Evolutionary conservation across 139 green algal genomes (phyloP).

Genomic region (Micromonas commoda): DNA sequence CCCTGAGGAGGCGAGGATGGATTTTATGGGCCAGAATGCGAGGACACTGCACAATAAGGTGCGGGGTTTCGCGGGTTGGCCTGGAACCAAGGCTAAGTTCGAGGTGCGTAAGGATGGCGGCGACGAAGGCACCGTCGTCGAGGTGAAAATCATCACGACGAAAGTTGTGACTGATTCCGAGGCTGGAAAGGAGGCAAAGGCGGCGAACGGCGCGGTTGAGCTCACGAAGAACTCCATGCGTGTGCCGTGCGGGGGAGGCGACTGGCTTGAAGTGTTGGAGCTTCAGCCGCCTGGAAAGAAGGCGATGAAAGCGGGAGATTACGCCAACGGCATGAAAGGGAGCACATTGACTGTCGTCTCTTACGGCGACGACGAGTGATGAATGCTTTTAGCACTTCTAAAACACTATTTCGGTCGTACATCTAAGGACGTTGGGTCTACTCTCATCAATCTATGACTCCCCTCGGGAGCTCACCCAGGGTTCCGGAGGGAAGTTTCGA

Average conservation of each 20-base stretch:
- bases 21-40: constrained; percentile 7
- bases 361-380: background rate
- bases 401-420: background rate
- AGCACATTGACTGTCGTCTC: background rate
- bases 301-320: constrained; percentile 51
- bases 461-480: too few species aligned
- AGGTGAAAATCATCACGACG: constrained; percentile 24
- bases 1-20: constrained; percentile 4
- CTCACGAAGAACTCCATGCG: constrained; percentile 29
- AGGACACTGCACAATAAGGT: constrained; percentile 32
- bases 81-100: constrained; percentile 57
- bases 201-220: constrained; percentile 7
- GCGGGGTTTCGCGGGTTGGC: constrained; percentile 70
- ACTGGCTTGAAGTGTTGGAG: constrained; percentile 49
- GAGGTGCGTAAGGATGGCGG: background rate
- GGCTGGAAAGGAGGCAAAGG: background rate
- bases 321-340: constrained; percentile 65
- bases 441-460: background rate
- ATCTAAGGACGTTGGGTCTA: background rate
- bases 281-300: constrained; percentile 76
- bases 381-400: constrained; percentile 9
- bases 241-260: constrained; percentile 45
- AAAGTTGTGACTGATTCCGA: background rate
- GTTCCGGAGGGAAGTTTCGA: too few species aligned
- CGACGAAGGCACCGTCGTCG: background rate